These are phyloP conservation scores for Penicillium frequentans DNA, from an alignment of 2,329 filamentous ascomycete species.

Conservation along the genomic window DNA sequence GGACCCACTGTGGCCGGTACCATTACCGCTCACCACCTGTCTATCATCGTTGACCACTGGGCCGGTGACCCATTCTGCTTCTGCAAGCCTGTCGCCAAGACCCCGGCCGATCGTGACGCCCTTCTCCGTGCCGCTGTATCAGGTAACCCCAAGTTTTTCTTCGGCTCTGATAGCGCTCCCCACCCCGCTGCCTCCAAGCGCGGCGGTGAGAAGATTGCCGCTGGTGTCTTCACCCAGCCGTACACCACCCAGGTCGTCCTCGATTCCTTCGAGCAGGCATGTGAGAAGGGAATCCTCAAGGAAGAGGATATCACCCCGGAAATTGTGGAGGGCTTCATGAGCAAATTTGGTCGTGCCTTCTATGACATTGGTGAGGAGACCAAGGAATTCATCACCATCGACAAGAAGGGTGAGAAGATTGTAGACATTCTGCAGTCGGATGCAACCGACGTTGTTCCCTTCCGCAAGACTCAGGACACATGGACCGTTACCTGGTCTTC, in stretches of 20 bases:
- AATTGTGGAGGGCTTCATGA: conserved; percentile 59
- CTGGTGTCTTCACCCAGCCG: conserved; percentile 64
- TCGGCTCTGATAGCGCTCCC: conserved; percentile 72
- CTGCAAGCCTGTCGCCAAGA: conserved; percentile 74
- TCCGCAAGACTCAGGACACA: conserved; percentile 60
- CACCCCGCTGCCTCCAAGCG: conserved; percentile 59
- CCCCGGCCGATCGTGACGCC: conserved; percentile 69
- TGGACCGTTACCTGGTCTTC: conserved; percentile 37
- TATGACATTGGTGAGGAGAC: conserved; percentile 54
- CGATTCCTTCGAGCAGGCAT: conserved; percentile 58
- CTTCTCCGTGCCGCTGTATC: conserved; percentile 62
- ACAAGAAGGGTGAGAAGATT: conserved; percentile 57
- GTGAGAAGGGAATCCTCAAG: conserved; percentile 53
- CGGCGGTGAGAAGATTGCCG: conserved; percentile 52
- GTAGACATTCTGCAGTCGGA: conserved; percentile 55
- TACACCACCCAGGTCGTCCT: conserved; percentile 60
- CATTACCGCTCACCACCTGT: conserved; percentile 85
- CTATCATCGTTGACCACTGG: conserved; percentile 75
- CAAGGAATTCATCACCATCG: conserved; percentile 56
- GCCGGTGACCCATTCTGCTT: conserved; percentile 73
- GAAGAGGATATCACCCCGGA: conserved; percentile 57
- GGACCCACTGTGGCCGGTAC: conserved; percentile 68
- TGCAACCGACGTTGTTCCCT: conserved; percentile 65
- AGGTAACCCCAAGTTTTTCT: conserved; percentile 63
- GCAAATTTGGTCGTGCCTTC: conserved; percentile 57